Evolutionary conservation across 441 rosid genomes (phyloP), one percentile per base, ranked within the genome.

Genomic region (Jatropha podagrica): DNA sequence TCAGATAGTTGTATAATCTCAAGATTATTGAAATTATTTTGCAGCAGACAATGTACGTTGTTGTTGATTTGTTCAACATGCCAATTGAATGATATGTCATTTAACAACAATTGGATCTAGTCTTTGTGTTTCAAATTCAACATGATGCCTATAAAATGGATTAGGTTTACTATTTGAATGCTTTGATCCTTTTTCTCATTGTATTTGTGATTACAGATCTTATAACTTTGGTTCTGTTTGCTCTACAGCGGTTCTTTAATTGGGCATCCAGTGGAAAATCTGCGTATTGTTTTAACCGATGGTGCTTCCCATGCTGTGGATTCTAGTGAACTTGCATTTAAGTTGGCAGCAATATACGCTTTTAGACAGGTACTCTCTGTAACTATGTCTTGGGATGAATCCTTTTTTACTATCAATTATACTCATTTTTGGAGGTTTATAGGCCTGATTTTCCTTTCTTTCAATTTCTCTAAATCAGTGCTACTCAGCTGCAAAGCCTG

Each of bases 321-420:
- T 89, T 96, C 98, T 56, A 96, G 99, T 82, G 98, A 96, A 80
- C 96, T 96, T 80, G 98, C 99, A 17, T 96, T 96, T 84, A 96
- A 96, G 78, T 84, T 96, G 76, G 98, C 98, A 51, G 77, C 99
- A 75, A 96, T 96, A 72, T 96, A 96, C 81, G 99, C 98, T 74
- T 96, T 96, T 76, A 89, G 99, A 87, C 96, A 89, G 92, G 97
- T 87, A 11, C 9, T 42, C 32, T 64, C 58, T 46, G 6, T 27
- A 26, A 37, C 63, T 48, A 9, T 27, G 15, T 60, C 63, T 72
- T 18, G 32, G 44, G 58, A 32, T 65, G 17, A 65, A 62, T 27
- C 27, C 42, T 63, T 38, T 27, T 65, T 4, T 64, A 1, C 1
- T 10, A 40, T 71, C 42, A 9, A 66, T 67, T 20, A 20, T 18